Base-by-base conservation (phyloP, 495 filamentous ascomycete genomes). In the Parathielavia appendiculata region DNA sequence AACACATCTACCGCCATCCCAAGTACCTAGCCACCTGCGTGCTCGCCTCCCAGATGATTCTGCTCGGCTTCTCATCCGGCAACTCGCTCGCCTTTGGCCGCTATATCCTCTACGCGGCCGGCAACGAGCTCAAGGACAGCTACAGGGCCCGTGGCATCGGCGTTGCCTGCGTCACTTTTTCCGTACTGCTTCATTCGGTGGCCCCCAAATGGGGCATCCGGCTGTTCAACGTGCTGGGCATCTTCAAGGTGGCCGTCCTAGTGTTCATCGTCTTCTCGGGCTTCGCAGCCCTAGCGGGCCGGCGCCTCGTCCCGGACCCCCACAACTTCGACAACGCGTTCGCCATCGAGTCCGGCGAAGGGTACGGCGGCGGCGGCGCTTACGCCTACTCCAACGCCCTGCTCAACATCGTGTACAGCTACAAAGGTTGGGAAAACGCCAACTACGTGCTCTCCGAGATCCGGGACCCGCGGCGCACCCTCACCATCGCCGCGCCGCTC, bases 1-100 rank as follows among this genome's bases (percentile, higher is more conserved):
- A 88, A 66, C 78, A 77, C 36, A 79, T 86, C 43, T 85, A 78
- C 69, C 76, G 74, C 30, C 81, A 78, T 45, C 84, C 85, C 10
- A 75, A 71, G 38, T 85, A 83, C 73, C 74, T 88, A 2, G 80
- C 80, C 12, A 85, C 82, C 0, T 79, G 75, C 59, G 78, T 86
- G 64, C 83, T 82, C 57, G 78, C 80, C 17, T 71, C 78, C 1
- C 83, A 84, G 60, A 79, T 82, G 50, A 75, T 85, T 41, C 66
- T 81, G 11, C 69, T 83, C 2, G 75, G 75, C 16, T 78, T 76
- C 56, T 74, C 74, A 32, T 77, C 82, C 5, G 79, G 79, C 4
- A 89, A 88, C 72, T 82, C 81, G 39, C 79, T 88, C 47, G 80
- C 86, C 4, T 86, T 88, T 38, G 85, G 84, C 49, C 73, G 83